These are phyloP conservation scores for Ophiostoma sp. DNA, from an alignment of 2,329 filamentous ascomycete genomes.

Conservation along the genomic window DNA sequence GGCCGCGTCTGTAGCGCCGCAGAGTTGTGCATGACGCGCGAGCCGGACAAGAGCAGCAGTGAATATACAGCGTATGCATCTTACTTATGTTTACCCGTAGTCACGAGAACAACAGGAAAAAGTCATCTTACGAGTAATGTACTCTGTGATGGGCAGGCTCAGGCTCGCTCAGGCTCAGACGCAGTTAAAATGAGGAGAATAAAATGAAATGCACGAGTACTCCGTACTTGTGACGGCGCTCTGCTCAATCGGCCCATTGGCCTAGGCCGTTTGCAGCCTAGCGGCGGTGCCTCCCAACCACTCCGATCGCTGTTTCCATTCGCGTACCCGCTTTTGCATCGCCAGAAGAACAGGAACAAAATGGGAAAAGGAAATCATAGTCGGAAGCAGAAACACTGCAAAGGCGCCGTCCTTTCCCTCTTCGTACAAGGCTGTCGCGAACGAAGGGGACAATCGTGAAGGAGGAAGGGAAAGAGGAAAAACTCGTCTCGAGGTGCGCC, in stretches of 20 bases:
- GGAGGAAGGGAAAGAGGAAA: background rate
- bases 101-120: background rate
- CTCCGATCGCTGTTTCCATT: slow-evolving; percentile 9
- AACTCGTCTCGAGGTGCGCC: background rate
- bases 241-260: slow-evolving; percentile 13
- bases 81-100: background rate
- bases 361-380: background rate
- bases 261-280: slow-evolving; percentile 17
- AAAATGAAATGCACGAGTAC: background rate
- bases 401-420: slow-evolving; percentile 10
- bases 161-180: background rate
- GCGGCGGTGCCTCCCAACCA: slow-evolving; percentile 17
- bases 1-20: background rate
- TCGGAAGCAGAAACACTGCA: background rate
- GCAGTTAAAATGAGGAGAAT: background rate
- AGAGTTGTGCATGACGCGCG: slow-evolving; percentile 1
- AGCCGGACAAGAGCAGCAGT: background rate
- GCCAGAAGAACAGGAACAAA: background rate
- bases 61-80: background rate
- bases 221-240: slow-evolving; percentile 1
- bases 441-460: background rate
- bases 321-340: background rate
- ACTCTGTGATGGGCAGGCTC: background rate
- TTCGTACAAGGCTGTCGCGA: slow-evolving; percentile 15
- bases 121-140: slow-evolving; percentile 1